Evolutionary conservation across 2,329 filamentous ascomycete species (phyloP), one percentile per base, ranked within the genome.

Genomic region (Pseudogymnoascus verrucosus): DNA sequence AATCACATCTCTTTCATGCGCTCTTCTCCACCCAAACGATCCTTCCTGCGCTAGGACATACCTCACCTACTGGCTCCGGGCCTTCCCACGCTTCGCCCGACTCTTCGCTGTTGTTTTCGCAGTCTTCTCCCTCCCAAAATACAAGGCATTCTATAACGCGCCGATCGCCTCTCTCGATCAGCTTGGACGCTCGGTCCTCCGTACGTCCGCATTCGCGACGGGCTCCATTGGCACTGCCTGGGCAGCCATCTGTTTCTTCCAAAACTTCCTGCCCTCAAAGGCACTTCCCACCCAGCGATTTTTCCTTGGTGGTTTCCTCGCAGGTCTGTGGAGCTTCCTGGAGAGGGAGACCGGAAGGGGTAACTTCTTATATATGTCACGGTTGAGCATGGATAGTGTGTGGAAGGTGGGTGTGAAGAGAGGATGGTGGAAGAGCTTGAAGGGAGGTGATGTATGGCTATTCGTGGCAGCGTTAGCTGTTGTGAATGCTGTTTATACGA

Each of bases 371-470:
- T 95, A 95, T 75, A 87, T 85, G 67, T 85, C 89, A 31, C 83
- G 93, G 1, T 78, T 88, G n/a, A 91, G 89, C 65, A 80, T 96
- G 31, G 90, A 96, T 73, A 90, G 86, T 39, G 76, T 92, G 54
- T 98, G 92, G 91, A 96, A 96, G 79, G 91, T 96, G 0, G 92
- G 93, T n/a, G 85, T 89, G 63, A 98, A 98, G 85, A 81, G 88
- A 36, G 84, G 91, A 1, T 91, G 91, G 86, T 96, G 93, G 91
- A 86, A 83, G 67, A 90, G 90, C 10, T 82, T 95, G 73, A 85
- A 83, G 70, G 89, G 90, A 39, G 92, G 92, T 0, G 93, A 98
- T 75, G 85, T 97, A 4, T 84, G 89, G 78, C 78, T 98, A 3
- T 93, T 98, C 71, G 89, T 93, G 14, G 75, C 86, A 16, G 89